These are phyloP conservation scores for Nepenthes alata DNA, from an alignment of 179 eudicot species.

Conservation along the genomic window DNA sequence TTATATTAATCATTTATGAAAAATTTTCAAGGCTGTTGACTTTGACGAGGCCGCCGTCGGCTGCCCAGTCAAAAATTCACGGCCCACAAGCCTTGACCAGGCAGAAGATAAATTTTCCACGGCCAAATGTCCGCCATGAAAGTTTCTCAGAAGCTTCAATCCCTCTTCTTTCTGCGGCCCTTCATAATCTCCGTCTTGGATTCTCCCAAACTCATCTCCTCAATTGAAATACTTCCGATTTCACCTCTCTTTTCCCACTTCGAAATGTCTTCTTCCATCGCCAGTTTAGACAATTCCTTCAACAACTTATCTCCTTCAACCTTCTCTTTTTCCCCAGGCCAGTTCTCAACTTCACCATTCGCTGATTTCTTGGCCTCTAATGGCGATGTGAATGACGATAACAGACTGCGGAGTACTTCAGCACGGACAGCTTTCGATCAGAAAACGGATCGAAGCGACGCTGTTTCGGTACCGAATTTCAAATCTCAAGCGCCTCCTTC, in stretches of 20 bases:
- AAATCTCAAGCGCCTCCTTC: neutral
- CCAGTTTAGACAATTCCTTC: neutral
- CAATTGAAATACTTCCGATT: too few relatives aligned
- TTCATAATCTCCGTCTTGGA: too few relatives aligned
- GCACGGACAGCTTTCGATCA: neutral
- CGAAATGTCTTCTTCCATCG: slow-evolving; percentile 2
- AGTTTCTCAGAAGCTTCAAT: too few relatives aligned
- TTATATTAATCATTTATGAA: too few relatives aligned
- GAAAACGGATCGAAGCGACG: neutral
- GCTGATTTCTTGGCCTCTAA: slow-evolving; percentile 1
- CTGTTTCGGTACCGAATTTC: neutral
- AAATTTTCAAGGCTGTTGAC: too few relatives aligned
- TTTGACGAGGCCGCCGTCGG: too few relatives aligned
- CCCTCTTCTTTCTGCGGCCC: too few relatives aligned
- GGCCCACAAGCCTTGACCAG: too few relatives aligned
- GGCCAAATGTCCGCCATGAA: too few relatives aligned
- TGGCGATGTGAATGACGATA: neutral
- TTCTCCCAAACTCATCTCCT: too few relatives aligned
- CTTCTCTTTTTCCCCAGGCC: neutral
- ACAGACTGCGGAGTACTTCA: neutral
- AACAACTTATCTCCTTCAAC: slow-evolving; percentile 1
- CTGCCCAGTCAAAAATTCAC: too few relatives aligned
- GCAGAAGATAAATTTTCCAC: too few relatives aligned
- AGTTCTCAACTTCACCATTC: neutral
- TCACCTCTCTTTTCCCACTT: neutral